Evolutionary conservation across 768 basidiomycete species (phyloP), one percentile per base, ranked within the genome.

Genomic region (Russula vinacea): DNA sequence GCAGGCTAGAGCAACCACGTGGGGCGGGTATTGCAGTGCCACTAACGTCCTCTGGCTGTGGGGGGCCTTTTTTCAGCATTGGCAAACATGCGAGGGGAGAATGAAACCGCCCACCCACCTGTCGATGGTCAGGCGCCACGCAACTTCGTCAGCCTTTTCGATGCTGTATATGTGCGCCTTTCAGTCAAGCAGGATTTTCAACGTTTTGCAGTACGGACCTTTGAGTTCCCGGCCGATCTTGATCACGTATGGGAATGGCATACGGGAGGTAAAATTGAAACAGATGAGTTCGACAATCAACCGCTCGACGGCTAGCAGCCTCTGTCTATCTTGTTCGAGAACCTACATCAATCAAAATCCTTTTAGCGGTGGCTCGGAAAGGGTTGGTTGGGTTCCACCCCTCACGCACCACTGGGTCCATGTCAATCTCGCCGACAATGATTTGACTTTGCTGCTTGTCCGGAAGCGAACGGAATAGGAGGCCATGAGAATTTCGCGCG

Each of bases 271-370:
- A 75, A 99, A 98, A 71, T 97, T 98, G 81, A 98, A 99, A 74
- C 93, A 96, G 57, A 98, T 87, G 0, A 92, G 96, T 74, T 98
- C 97, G 19, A 99, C 77, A 37, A 98, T 88, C 56, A 96, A 78
- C 26, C 97, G 81, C 74, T 99, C 97, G 47, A 98, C 85, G 0
- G 89, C 88, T 37, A 98, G 78, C 17, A 99, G 80, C 39, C 86
- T 81, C 66, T 89, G 86, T 16, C 94, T 84, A 71, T 99, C 96
- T 39, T 83, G 82, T 73, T 98, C 95, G 14, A 97, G 86, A 53
- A 89, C 82, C 85, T 94, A 62, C 60, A 45, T 32, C 40, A 45
- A 71, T 66, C 35, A 8, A 69, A n/a, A n/a, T n/a, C 54, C 3
- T 40, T 53, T 22, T 1, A 67, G 45, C 19, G 56, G 62, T 32